These are phyloP conservation scores for Chalciporus sp. DNA, from an alignment of 1,284 basidiomycete genomes.

Conservation along the genomic window DNA sequence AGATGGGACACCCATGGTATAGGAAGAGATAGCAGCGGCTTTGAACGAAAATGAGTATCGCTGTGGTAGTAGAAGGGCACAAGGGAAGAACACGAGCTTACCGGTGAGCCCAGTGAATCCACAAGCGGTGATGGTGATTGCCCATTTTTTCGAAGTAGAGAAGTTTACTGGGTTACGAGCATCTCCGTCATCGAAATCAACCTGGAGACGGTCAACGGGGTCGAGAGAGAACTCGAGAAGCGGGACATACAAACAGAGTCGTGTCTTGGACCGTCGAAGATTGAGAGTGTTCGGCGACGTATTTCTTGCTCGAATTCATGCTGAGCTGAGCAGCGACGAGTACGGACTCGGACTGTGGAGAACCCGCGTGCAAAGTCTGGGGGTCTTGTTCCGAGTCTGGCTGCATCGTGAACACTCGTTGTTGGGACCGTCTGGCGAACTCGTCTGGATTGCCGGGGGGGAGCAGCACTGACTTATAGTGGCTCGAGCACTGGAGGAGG, in stretches of 20 bases:
- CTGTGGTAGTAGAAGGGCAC: neutral
- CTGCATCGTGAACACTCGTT: neutral
- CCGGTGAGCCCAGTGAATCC: conserved; percentile 34
- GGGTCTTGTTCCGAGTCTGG: neutral
- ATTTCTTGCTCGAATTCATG: neutral
- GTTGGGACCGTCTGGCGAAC: no score
- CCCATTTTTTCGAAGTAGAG: conserved; percentile 45
- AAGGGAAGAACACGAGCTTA: conserved; percentile 10
- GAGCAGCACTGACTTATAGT: conserved; percentile 9
- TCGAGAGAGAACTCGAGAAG: neutral
- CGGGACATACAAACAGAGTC: conserved; percentile 17
- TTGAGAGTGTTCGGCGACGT: conserved; percentile 4
- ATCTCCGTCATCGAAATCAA: conserved; percentile 57
- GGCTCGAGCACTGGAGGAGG: neutral
- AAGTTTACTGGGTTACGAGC: conserved; percentile 55
- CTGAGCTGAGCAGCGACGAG: neutral
- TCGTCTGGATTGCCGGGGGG: no score
- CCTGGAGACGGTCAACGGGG: conserved; percentile 34
- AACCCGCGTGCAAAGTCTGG: neutral
- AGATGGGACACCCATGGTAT: conserved; percentile 39
- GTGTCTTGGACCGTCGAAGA: conserved; percentile 19
- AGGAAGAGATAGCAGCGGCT: conserved; percentile 43
- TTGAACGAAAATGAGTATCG: conserved; percentile 2
- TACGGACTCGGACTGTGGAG: neutral
- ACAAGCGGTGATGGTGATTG: conserved; percentile 35